Percentiles rank a stretch among this genome's conserved stretches.
Evolutionary conservation across 2,329 filamentous ascomycete genomes (phyloP).

Genomic region (Thermothelomyces thermophilus): DNA sequence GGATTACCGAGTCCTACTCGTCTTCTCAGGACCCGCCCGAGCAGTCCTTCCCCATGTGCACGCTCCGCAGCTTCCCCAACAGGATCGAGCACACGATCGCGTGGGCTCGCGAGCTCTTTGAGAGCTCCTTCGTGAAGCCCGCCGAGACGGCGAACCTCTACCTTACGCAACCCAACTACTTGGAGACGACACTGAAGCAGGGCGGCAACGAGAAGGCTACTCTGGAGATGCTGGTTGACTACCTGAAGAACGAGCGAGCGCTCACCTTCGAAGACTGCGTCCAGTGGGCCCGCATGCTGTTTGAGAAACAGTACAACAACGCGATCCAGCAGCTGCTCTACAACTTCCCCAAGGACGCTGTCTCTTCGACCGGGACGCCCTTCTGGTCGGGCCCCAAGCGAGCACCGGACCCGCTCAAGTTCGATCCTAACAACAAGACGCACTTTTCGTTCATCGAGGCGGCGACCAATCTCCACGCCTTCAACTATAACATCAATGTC

Average conservation of each 20-base stretch:
- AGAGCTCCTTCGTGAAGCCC: slow-evolving; percentile 86
- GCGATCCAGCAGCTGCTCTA: slow-evolving; percentile 90
- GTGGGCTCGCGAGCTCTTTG: slow-evolving; percentile 94
- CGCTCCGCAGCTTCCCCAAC: slow-evolving; percentile 93
- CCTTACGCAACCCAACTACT: slow-evolving; percentile 82
- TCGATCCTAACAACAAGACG: slow-evolving; percentile 75
- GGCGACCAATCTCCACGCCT: slow-evolving; percentile 87
- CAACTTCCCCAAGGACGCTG: slow-evolving; percentile 94
- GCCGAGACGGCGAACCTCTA: slow-evolving; percentile 94
- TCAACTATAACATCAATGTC: slow-evolving; percentile 96
- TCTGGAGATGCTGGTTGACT: slow-evolving; percentile 82
- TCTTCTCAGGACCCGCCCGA: slow-evolving; percentile 92
- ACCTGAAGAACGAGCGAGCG: slow-evolving; percentile 84
- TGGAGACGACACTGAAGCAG: slow-evolving; percentile 81
- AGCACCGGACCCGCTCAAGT: slow-evolving; percentile 84
- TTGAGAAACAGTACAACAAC: slow-evolving; percentile 96
- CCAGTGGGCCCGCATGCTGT: slow-evolving; percentile 86
- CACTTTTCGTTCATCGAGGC: slow-evolving; percentile 85
- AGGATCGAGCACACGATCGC: slow-evolving; percentile 98
- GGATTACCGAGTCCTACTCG: slow-evolving; percentile 92
- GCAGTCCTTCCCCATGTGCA: slow-evolving; percentile 99
- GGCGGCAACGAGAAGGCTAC: slow-evolving; percentile 93
- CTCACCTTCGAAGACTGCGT: slow-evolving; percentile 93
- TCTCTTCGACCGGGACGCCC: slow-evolving; percentile 76
- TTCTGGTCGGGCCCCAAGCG: slow-evolving; percentile 99